Conservation (phyloP, 441 rosid genomes). For the Aleurites moluccanus region DNA sequence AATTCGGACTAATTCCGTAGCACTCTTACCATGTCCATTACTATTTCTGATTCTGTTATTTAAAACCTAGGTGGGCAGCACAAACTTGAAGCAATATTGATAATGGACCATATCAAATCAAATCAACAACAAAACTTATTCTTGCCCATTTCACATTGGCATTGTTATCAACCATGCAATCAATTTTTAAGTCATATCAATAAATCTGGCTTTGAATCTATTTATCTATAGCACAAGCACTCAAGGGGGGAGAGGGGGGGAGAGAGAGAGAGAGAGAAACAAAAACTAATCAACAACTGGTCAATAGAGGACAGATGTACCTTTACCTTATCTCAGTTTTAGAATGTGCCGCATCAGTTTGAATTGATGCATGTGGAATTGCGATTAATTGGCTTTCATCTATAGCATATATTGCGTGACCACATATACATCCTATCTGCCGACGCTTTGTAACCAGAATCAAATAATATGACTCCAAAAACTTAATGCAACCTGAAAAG, state of each 20-base stretch:
- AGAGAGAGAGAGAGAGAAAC: not conserved
- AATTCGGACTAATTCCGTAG: no score
- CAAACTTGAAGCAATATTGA: not conserved
- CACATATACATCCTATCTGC: constrained; percentile 91
- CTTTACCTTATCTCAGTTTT: constrained; percentile 84
- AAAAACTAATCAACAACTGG: constrained; percentile 8
- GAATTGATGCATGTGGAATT: constrained; percentile 86
- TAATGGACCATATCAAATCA: not conserved
- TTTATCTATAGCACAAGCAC: not conserved
- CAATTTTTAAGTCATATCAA: not conserved
- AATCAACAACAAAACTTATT: not conserved
- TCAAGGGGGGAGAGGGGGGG: no score
- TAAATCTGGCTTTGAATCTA: not conserved
- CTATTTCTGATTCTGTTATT: no score
- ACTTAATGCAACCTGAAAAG: constrained; percentile 82
- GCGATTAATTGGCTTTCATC: constrained; percentile 89
- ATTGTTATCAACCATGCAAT: not conserved
- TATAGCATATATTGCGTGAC: constrained; percentile 88
- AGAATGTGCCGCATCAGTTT: constrained; percentile 88
- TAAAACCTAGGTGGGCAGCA: not conserved
- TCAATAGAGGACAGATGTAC: constrained; percentile 17
- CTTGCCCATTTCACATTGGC: not conserved
- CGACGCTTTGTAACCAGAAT: constrained; percentile 83
- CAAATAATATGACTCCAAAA: constrained; percentile 93
- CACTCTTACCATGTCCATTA: no score